phyloP scores from a whole-genome alignment of 1,284 basidiomycete species.

The Ustilago sp. region DNA sequence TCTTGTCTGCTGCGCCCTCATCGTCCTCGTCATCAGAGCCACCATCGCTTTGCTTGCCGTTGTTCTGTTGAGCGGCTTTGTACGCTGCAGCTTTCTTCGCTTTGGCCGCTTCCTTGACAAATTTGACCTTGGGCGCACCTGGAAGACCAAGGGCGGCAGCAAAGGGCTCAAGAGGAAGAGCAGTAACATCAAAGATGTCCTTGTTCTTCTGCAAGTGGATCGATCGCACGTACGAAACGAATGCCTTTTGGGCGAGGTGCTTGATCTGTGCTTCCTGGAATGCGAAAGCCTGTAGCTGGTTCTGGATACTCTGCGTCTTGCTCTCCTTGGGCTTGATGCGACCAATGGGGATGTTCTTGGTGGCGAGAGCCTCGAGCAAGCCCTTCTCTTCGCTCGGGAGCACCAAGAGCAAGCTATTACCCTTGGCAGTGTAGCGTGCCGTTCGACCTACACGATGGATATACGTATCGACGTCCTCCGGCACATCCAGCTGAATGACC shows the following conservation, averaged over 20 bases:
- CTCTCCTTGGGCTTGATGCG: constrained; percentile 91
- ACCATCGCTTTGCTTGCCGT: constrained; percentile 23
- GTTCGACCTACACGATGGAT: constrained; percentile 97
- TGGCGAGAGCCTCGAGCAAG: constrained; percentile 79
- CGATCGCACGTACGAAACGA: constrained; percentile 94
- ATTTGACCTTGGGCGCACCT: constrained; percentile 95
- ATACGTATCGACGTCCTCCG: constrained; percentile 98
- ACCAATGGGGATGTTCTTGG: constrained; percentile 77
- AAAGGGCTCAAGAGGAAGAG: constrained; percentile 84
- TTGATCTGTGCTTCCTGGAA: constrained; percentile 98
- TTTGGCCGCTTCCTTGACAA: constrained; percentile 80
- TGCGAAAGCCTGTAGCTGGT: constrained; percentile 89
- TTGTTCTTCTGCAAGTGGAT: constrained; percentile 95
- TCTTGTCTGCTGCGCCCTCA: constrained; percentile 46
- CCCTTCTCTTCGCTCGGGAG: constrained; percentile 92
- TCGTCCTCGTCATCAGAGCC: constrained; percentile 69
- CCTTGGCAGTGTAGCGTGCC: constrained; percentile 90
- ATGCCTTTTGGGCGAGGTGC: constrained; percentile 95
- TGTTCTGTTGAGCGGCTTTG: constrained; percentile 40
- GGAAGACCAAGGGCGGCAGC: constrained; percentile 92
- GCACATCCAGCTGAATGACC: constrained; percentile 97
- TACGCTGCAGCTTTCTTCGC: constrained; percentile 77
- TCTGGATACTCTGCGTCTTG: constrained; percentile 86
- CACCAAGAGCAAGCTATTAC: constrained; percentile 85
- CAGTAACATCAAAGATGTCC: constrained; percentile 85